phyloP scores from a whole-genome alignment of 192 early-diverging fungal species.

The Spizellomyces sp. region DNA sequence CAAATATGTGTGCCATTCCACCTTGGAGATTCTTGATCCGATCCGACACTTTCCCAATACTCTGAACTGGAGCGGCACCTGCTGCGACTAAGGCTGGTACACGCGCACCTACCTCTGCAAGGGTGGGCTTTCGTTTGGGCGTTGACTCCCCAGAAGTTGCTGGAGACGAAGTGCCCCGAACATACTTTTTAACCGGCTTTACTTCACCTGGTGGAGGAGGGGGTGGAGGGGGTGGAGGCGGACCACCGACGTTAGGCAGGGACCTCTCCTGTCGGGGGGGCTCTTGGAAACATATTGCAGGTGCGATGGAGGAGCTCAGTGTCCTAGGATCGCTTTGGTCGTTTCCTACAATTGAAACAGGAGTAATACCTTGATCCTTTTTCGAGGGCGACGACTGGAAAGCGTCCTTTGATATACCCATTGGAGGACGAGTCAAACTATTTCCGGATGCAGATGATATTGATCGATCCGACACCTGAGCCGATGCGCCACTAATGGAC shows the following conservation, averaged over 20 bases:
- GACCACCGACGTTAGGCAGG: constrained; percentile 7
- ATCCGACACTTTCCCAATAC: constrained; percentile 33
- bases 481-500: background rate
- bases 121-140: constrained; percentile 41
- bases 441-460: background rate
- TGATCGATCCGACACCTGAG: background rate
- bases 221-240: constrained; percentile 52
- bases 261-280: background rate
- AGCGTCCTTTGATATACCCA: too few relatives aligned
- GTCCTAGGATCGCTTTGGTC: background rate
- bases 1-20: constrained; percentile 30
- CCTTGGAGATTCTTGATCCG: constrained; percentile 35
- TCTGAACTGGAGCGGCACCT: constrained; percentile 5
- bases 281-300: background rate
- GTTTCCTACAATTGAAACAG: background rate
- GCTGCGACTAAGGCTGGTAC: constrained; percentile 36
- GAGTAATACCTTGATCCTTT: background rate
- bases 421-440: background rate
- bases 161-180: constrained; percentile 10
- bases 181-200: constrained; percentile 36
- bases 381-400: background rate
- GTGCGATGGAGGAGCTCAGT: background rate
- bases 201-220: constrained; percentile 39
- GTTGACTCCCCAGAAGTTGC: constrained; percentile 7
- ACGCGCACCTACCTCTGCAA: constrained; percentile 41